Base-by-base conservation (phyloP, 257 asterid species). In the Scutellaria barbata region DNA sequence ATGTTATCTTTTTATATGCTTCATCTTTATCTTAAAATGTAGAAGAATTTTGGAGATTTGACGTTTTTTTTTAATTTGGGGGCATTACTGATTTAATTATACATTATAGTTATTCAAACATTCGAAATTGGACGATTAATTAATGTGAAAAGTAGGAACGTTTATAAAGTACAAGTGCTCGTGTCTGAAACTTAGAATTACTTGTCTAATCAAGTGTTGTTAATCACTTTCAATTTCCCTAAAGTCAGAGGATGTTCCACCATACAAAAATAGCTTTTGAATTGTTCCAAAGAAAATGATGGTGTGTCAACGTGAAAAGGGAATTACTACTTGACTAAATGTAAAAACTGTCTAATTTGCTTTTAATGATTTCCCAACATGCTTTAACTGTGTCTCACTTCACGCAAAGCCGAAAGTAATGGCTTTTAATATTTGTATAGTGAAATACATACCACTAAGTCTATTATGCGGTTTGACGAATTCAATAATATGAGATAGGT, bases 391-490 rank as follows among this genome's bases (percentile, higher is more conserved):
- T 46, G 25, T 39, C 48, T 48, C 59, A 48, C 37, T 58, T 51
- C 66, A 66, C 11, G 60, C 81, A 72, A 71, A 45, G 71, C 78
- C 81, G 78, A 78, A 78, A 78, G 78, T 67, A 22, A 39, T 40
- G 57, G 5, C 58, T 40, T 53, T 73, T 56, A 1, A 54, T 54
- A 22, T 16, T 8, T 30, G 5, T 3, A 30, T 30, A 4, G 2
- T 30, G 35, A 30, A 22, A 22, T 22, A 22, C 2, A 22, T 22
- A 22, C 25, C 0, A 1, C 1, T 22, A 22, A 22, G 25, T 22
- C 2, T 22, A 1, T 1, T 22, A 1, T 22, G 25, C 25, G 0
- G 25, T 22, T 2, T 22, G 2, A 22, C 1, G 25, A 22, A 22
- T 22, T 22, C 2, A 22, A 2, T 22, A 1, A 22, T 2, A 22